Percentiles rank a stretch among this genome's conserved stretches.
Evolutionary conservation across 2,329 filamentous ascomycete genomes (phyloP).

Genomic region (Neofusicoccum sp.): DNA sequence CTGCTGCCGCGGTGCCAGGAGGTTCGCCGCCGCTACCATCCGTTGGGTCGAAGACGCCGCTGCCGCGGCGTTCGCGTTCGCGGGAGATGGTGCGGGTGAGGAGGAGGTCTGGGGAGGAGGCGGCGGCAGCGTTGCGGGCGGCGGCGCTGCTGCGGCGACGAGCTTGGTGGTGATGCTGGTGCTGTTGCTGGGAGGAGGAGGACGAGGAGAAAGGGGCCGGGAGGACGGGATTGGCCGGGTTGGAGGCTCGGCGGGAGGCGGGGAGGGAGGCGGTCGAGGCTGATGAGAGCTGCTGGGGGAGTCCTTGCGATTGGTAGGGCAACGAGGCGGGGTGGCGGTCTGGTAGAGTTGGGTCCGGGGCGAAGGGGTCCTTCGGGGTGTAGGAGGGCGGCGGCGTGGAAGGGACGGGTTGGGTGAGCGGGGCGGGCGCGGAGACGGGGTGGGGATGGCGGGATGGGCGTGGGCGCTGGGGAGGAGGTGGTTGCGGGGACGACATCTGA

Average conservation of each 20-base stretch:
- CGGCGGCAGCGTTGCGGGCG: background rate
- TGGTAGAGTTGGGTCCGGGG: background rate
- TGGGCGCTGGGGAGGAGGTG: background rate
- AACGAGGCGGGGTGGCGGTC: background rate
- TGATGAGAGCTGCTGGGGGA: background rate
- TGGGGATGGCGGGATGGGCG: conserved; percentile 11
- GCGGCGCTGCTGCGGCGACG: conserved; percentile 3
- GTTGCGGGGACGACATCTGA: background rate
- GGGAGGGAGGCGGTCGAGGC: background rate
- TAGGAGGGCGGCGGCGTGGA: conserved; percentile 17
- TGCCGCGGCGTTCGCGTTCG: background rate
- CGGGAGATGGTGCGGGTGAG: background rate
- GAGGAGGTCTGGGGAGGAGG: background rate
- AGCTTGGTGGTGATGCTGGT: background rate
- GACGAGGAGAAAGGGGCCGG: background rate
- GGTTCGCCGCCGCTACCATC: too few relatives aligned
- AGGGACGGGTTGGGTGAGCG: conserved; percentile 21
- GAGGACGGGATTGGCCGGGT: background rate
- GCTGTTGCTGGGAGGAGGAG: background rate
- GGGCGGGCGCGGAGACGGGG: conserved; percentile 20
- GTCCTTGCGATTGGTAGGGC: background rate
- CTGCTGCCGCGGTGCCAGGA: background rate
- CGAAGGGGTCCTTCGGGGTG: conserved; percentile 13
- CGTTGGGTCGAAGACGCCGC: too few relatives aligned
- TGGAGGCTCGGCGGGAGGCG: background rate